Percentiles rank a stretch among this genome's conserved stretches.
Evolutionary conservation across 129 eudicot species (phyloP).

Genomic region (Helianthus annuus): HanXRQr2.0-SUNRISE NC_035434.2:143795189-143795688

Average conservation of each 20-base stretch:
- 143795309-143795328: constrained; percentile 21
- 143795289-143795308: not conserved
- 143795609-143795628: constrained; percentile 11
- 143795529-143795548: constrained; percentile 40
- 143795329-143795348: constrained; percentile 20
- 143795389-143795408: constrained; percentile 29
- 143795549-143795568: constrained; percentile 31
- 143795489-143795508: constrained; percentile 42
- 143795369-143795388: constrained; percentile 19
- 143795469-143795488: constrained; percentile 34
- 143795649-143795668: constrained; percentile 24
- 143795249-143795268: not conserved
- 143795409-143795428: constrained; percentile 40
- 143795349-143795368: constrained; percentile 8
- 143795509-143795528: constrained; percentile 41
- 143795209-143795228: not conserved
- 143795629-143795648: constrained; percentile 5
- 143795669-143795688: constrained; percentile 14
- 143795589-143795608: constrained; percentile 25
- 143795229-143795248: not conserved
- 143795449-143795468: constrained; percentile 30
- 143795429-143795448: constrained; percentile 36
- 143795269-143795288: constrained; percentile 14
- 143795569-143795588: constrained; percentile 37
- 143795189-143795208: no score